phyloP scores from a whole-genome alignment of 139 green algal genomes.

The Tetraselmis striata region DNA sequence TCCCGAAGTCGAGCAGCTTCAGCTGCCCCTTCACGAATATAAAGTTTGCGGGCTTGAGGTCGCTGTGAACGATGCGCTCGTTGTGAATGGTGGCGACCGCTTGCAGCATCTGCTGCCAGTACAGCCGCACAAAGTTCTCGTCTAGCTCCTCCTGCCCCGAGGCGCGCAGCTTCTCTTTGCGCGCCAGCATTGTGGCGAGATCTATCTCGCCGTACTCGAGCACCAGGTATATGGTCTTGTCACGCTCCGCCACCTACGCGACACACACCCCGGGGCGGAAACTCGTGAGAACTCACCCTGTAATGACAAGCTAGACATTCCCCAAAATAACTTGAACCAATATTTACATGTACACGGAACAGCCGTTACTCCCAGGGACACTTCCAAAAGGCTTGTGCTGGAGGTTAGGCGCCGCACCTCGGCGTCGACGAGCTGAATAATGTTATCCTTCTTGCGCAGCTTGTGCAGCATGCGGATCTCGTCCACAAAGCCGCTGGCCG shows the following conservation, averaged over 20 bases:
- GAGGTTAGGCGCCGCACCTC: too few species aligned
- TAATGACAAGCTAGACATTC: too few species aligned
- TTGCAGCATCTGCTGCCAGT: conserved; percentile 97
- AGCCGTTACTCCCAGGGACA: too few species aligned
- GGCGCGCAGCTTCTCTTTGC: conserved; percentile 47
- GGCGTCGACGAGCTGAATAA: conserved; percentile 91
- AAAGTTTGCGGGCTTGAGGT: conserved; percentile 97
- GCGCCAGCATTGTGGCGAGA: conserved; percentile 76
- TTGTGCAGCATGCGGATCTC: conserved; percentile 85
- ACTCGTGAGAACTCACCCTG: too few species aligned
- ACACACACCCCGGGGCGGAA: too few species aligned
- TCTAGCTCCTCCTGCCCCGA: conserved; percentile 43
- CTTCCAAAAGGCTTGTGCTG: too few species aligned
- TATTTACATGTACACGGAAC: too few species aligned
- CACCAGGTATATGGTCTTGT: conserved; percentile 81
- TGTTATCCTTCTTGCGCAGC: conserved; percentile 75
- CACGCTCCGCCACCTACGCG: neutral
- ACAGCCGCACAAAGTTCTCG: conserved; percentile 93
- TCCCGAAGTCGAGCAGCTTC: conserved; percentile 99
- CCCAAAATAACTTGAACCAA: too few species aligned
- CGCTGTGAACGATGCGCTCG: conserved; percentile 88
- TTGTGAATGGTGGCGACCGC: conserved; percentile 89
- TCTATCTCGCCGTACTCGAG: conserved; percentile 97
- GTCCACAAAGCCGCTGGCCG: conserved; percentile 85
- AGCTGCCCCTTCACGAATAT: conserved; percentile 91